phyloP scores from a whole-genome alignment of 148 eudicot genomes.

The Spergularia marina region DNA sequence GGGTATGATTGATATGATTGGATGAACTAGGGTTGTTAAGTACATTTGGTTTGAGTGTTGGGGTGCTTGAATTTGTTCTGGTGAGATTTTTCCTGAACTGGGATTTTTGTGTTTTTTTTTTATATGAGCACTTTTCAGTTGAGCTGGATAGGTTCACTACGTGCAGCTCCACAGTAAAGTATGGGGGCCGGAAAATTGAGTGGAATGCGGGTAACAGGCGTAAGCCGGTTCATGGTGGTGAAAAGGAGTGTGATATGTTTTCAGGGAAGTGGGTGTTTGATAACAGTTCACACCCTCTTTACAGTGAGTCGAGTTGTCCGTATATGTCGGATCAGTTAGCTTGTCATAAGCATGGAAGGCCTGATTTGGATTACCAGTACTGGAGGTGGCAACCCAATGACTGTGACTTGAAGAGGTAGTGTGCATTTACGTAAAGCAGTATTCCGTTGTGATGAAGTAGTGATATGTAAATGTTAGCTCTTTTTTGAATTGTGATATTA shows the following conservation, averaged over 20 bases:
- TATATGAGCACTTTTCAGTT: slow-evolving; percentile 37
- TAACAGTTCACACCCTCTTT: slow-evolving; percentile 69
- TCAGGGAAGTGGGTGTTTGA: slow-evolving; percentile 91
- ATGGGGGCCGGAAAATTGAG: slow-evolving; percentile 52
- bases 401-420: slow-evolving; percentile 84
- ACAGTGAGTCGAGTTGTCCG: slow-evolving; percentile 81
- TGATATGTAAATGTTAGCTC: neutral
- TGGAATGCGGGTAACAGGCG: slow-evolving; percentile 28
- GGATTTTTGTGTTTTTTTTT: slow-evolving; percentile 13
- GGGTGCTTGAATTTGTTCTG: neutral
- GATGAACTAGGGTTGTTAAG: no score
- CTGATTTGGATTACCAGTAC: slow-evolving; percentile 67
- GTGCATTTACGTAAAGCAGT: neutral
- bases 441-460: neutral
- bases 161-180: slow-evolving; percentile 65
- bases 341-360: slow-evolving; percentile 90
- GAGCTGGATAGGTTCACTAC: slow-evolving; percentile 68
- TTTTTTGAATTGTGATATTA: neutral
- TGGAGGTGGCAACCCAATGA: slow-evolving; percentile 94
- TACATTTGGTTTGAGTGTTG: neutral
- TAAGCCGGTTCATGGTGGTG: slow-evolving; percentile 23
- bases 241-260: slow-evolving; percentile 65
- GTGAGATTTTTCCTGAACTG: neutral
- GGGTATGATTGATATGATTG: neutral
- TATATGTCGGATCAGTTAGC: slow-evolving; percentile 97